A percentile compares a stretch with the other conserved stretches of the same genome.
Evolutionary conservation across 352 stramenopile genomes (phyloP).

Genomic region (Globisporangium nagaii): DNA sequence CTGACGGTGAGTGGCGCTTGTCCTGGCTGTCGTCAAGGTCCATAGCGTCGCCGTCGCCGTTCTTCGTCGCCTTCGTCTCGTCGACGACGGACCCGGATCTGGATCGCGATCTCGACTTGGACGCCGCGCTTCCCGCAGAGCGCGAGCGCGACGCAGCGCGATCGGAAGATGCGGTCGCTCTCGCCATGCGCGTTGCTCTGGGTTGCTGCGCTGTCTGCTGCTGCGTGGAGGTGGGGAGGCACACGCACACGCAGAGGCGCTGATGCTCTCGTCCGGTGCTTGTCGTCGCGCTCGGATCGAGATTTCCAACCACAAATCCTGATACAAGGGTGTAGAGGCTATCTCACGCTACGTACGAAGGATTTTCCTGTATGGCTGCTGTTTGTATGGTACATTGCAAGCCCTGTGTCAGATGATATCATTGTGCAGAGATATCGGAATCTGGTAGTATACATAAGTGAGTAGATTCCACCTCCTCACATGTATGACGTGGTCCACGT

Average conservation of each 20-base stretch:
- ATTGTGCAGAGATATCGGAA: too few relatives aligned
- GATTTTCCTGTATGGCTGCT: too few relatives aligned
- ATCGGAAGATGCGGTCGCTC: not conserved
- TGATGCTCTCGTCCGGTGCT: too few relatives aligned
- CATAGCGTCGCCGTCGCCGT: not conserved
- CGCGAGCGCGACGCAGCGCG: not conserved
- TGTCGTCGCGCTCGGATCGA: too few relatives aligned
- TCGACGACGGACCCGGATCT: not conserved
- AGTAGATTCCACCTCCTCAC: too few relatives aligned
- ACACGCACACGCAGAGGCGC: not conserved
- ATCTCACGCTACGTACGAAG: too few relatives aligned
- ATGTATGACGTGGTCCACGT: too few relatives aligned
- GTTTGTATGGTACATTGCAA: too few relatives aligned
- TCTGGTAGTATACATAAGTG: too few relatives aligned
- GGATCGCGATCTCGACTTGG: slow-evolving; percentile 4
- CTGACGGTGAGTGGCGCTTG: not conserved
- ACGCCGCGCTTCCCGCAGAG: not conserved
- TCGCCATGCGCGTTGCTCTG: slow-evolving; percentile 6
- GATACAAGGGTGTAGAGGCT: too few relatives aligned
- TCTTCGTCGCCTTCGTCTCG: not conserved
- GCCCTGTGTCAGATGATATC: too few relatives aligned
- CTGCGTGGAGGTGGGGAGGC: not conserved
- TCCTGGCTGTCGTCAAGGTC: not conserved
- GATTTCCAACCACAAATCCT: too few relatives aligned
- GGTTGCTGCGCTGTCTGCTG: not conserved